These are phyloP conservation scores for Fusarium anguioides DNA, from an alignment of 2,329 filamentous ascomycete genomes.

Conservation along the genomic window DNA sequence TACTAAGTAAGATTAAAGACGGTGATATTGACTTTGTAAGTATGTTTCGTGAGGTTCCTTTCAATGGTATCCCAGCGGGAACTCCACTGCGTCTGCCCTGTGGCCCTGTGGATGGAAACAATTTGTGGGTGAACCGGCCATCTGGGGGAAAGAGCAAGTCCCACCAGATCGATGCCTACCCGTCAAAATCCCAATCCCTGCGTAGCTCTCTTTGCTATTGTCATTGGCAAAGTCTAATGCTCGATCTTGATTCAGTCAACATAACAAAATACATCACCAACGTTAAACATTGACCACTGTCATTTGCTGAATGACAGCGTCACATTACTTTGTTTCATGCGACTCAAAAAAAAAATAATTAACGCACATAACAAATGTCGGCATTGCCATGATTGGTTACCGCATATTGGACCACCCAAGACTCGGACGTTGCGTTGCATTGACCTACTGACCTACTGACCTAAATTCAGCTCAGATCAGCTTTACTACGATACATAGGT, in stretches of 20 bases:
- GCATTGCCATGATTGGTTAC: slow-evolving; percentile 23
- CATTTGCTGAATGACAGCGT: slow-evolving; percentile 4
- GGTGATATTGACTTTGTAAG: neutral
- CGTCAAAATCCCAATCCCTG: slow-evolving; percentile 15
- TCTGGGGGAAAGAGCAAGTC: slow-evolving; percentile 17
- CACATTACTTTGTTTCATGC: neutral
- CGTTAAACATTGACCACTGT: neutral
- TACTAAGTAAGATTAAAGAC: neutral
- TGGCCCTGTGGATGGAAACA: slow-evolving; percentile 22
- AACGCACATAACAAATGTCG: slow-evolving; percentile 8
- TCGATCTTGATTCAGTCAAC: slow-evolving; percentile 13
- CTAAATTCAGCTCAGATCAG: slow-evolving; percentile 6
- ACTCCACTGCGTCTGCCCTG: slow-evolving; percentile 15
- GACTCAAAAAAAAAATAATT: neutral
- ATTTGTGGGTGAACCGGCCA: slow-evolving; percentile 29
- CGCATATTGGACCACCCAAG: slow-evolving; percentile 4
- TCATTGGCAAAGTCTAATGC: neutral
- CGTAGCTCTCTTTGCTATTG: slow-evolving; percentile 5
- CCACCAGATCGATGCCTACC: slow-evolving; percentile 24
- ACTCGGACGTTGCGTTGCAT: slow-evolving; percentile 15
- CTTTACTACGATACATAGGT: too few relatives aligned
- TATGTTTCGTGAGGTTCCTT: neutral
- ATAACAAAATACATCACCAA: slow-evolving; percentile 9
- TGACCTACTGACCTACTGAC: neutral
- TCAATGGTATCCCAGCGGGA: neutral